phyloP scores from a whole-genome alignment of 2,329 filamentous ascomycete species.

The Fusarium buharicum region DNA sequence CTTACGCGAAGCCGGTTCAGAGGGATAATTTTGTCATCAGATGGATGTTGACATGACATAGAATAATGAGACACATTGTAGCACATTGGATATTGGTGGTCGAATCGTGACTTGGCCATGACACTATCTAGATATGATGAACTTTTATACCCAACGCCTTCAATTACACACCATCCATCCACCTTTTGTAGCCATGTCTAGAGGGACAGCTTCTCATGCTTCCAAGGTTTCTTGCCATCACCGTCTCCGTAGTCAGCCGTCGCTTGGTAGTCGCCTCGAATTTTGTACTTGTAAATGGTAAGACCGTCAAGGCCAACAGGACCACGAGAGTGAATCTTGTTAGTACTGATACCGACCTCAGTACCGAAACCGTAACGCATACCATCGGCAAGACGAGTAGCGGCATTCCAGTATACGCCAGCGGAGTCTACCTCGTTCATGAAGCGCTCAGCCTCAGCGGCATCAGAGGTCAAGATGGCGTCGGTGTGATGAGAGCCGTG shows the following conservation, averaged over 20 bases:
- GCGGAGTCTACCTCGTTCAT: constrained; percentile 87
- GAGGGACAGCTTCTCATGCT: constrained; percentile 66
- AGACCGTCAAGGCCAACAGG: constrained; percentile 94
- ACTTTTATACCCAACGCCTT: constrained; percentile 34
- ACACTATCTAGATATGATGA: constrained; percentile 17
- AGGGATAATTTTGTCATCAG: constrained; percentile 17
- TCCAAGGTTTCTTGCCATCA: constrained; percentile 66
- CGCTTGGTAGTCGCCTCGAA: constrained; percentile 85
- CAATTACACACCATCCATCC: constrained; percentile 2
- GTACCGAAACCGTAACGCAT: constrained; percentile 98
- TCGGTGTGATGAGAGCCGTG: constrained; percentile 97
- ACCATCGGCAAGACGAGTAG: constrained; percentile 92
- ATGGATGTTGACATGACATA: constrained; percentile 27
- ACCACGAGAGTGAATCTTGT: constrained; percentile 95
- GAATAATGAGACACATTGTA: constrained; percentile 31
- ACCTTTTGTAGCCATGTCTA: constrained; percentile 37
- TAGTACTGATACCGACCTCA: constrained; percentile 97
- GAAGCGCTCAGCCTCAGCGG: constrained; percentile 78
- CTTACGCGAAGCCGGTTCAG: constrained; percentile 16
- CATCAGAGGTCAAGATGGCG: constrained; percentile 79
- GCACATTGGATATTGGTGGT: constrained; percentile 1
- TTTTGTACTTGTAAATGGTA: constrained; percentile 97
- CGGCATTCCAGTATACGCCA: constrained; percentile 97
- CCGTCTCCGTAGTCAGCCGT: constrained; percentile 78
- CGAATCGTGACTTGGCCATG: constrained; percentile 7